Evolutionary conservation across 495 filamentous ascomycete genomes (phyloP), one percentile per base, ranked within the genome.

Genomic region (Geopyxis carbonaria): DNA sequence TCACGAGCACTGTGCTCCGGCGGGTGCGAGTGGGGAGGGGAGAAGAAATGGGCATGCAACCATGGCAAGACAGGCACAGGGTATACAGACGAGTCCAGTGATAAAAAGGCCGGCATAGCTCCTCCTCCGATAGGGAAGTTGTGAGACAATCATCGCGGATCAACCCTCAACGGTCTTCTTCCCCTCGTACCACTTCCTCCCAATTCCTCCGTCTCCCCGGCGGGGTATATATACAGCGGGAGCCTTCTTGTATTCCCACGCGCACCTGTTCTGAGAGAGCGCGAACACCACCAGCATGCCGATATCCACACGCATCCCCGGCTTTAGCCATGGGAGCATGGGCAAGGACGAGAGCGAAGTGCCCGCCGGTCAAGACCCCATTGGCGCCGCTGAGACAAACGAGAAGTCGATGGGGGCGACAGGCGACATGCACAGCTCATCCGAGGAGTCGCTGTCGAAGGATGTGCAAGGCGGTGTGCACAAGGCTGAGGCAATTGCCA

Each of bases 401-500:
- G 36, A 39, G 24, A 39, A 39, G n/a, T 29, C 36, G 31, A 18
- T 16, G 7, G 6, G 5, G 10, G 33, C 21, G 10, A 18, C 33
- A 16, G 19, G 5, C 4, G 19, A 6, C 11, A 22, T 22, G 33
- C 15, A 30, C 27, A 30, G 27, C 5, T 11, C 27, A 30, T 30
- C 27, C 15, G 27, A 30, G 11, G 15, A 29, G 10, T 19, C 36
- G 24, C 11, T 16, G 9, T 13, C 10, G 23, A 25, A 28, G 20
- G 36, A 29, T 34, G 31, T 21, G 11, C 59, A 62, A 34, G 52
- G 59, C 18, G 68, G 65, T 42, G 61, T 68, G 6, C 49, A 55
- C 38, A 57, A 55, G 13, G 59, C 63, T 16, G 67, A 70, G 36
- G 66, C 59, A n/a, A 57, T 65, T 4, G 58, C 65, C 4, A 44